phyloP scores from a whole-genome alignment of 2,329 filamentous ascomycete species.

The Neofusicoccum laricinum region DNA sequence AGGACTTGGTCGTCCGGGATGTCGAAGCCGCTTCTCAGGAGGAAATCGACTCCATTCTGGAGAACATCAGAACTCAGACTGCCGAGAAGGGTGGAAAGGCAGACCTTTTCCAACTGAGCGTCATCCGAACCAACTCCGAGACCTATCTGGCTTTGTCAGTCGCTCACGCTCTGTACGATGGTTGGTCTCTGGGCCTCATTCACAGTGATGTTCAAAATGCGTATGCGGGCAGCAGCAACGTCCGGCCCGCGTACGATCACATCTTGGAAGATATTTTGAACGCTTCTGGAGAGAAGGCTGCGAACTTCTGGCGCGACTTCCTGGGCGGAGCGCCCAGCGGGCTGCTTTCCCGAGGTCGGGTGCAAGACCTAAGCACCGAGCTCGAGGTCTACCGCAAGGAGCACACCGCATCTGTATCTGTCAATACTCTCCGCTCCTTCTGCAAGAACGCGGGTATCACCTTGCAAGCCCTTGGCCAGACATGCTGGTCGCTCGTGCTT shows the following conservation, averaged over 20 bases:
- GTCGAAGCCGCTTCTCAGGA: conserved; percentile 22
- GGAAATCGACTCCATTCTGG: conserved; percentile 31
- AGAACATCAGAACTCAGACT: conserved; percentile 36
- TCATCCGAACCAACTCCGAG: conserved; percentile 33
- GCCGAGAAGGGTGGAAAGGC: background rate
- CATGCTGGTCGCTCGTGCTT: conserved; percentile 71
- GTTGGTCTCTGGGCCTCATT: conserved; percentile 74
- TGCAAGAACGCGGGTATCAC: conserved; percentile 68
- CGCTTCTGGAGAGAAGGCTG: conserved; percentile 46
- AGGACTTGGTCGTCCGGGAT: conserved; percentile 35
- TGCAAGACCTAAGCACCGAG: conserved; percentile 17
- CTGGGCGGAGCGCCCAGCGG: conserved; percentile 50
- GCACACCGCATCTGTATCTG: conserved; percentile 41
- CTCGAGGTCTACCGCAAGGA: conserved; percentile 45
- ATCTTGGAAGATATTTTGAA: conserved; percentile 56
- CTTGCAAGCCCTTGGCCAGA: conserved; percentile 71
- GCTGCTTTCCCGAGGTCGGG: background rate
- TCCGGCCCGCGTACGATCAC: conserved; percentile 49
- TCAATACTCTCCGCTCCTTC: conserved; percentile 51
- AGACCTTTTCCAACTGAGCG: conserved; percentile 35
- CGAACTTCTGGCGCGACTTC: conserved; percentile 69
- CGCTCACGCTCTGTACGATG: conserved; percentile 85
- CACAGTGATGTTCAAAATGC: conserved; percentile 67
- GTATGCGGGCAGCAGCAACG: conserved; percentile 50
- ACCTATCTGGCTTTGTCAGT: conserved; percentile 64